These are phyloP conservation scores for Argentina anserina DNA, from an alignment of 306 rosid genomes.

Conservation along the genomic window DNA sequence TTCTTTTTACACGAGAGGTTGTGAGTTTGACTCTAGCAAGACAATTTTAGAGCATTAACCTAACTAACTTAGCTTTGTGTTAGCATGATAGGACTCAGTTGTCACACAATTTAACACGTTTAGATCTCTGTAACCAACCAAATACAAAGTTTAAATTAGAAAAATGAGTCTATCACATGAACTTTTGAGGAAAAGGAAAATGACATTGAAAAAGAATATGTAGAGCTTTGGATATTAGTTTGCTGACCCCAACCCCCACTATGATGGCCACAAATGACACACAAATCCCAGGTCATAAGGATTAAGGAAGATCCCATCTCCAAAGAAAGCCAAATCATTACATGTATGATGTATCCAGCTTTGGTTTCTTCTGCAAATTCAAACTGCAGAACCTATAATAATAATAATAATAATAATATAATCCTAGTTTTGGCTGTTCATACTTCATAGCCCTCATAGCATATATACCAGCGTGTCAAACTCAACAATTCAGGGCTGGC, in stretches of 20 bases:
- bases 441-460: too few species aligned
- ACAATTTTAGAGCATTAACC: too few species aligned
- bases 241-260: background rate
- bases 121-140: background rate
- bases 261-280: background rate
- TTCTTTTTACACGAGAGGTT: too few species aligned
- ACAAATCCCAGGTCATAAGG: background rate
- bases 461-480: too few species aligned
- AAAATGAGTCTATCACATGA: background rate
- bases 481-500: slow-evolving; percentile 11
- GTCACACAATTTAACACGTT: background rate
- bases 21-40: too few species aligned
- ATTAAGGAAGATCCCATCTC: background rate
- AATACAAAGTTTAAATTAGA: background rate
- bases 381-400: background rate
- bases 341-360: background rate
- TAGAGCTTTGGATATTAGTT: background rate
- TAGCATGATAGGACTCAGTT: background rate
- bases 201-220: background rate
- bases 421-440: background rate
- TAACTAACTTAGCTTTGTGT: background rate
- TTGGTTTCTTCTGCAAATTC: background rate
- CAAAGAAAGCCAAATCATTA: background rate
- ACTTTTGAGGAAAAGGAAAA: background rate
- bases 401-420: too few species aligned